Evolutionary conservation across 2,329 filamentous ascomycete species (phyloP), one percentile per base, ranked within the genome.

Genomic region (Botrytis fragariae): DNA sequence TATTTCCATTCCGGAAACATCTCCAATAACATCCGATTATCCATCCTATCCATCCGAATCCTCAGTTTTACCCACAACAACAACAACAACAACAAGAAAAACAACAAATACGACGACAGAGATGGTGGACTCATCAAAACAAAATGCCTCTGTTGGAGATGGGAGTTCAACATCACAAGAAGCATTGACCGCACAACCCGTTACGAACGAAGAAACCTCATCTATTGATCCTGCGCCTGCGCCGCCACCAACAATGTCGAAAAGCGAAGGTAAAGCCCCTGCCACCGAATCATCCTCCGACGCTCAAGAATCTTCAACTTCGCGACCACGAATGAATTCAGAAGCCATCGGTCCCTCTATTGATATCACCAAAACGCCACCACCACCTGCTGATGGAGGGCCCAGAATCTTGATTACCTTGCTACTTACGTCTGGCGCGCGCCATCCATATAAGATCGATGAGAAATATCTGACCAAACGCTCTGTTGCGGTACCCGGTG

Each of bases 371-470:
- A n/a, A 39, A 39, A 29, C n/a, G 25, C 37, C 48, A 61, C 63
- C 75, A 54, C 42, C 76, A 20, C 59, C 73, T 22, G 10, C 22
- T 29, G 77, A 79, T 12, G 84, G 87, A 68, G 82, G 83, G 7
- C 83, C 84, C 4, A 81, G 83, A 10, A 90, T 93, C 80, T 88
- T 88, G 75, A 97, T 98, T 77, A 97, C 93, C 70, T 86, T 98
- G 54, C 87, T 98, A 54, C 87, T 97, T 73, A 93, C 91, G 0
- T 94, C 87, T 1, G 95, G 95, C 61, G 92, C 92, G 54, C 88
- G 94, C 75, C 94, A 98, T 83, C 94, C 94, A 0, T 97, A 97
- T 83, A 94, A 91, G 81, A 92, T 98, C 77, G 93, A 97, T 82
- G 92, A 93, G 79, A 93, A 90, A 80, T 98, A 98, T 80, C 85